Percentiles rank a stretch among this genome's conserved stretches.
phyloP scores from a whole-genome alignment of 1,284 basidiomycete species.

The Fomitopsis betulina region DNA sequence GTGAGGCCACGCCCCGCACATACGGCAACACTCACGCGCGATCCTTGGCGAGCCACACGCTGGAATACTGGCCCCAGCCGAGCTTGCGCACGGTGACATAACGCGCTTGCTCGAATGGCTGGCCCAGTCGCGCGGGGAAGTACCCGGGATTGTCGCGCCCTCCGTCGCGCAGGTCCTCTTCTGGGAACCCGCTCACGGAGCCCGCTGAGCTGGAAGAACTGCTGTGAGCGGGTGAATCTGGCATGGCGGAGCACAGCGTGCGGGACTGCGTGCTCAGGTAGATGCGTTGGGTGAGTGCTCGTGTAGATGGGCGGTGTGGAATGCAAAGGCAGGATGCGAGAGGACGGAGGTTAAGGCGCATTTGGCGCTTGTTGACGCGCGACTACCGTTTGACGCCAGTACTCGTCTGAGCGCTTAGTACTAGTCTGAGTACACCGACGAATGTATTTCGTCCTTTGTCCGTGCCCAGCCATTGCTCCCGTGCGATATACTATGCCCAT shows the following conservation, averaged over 20 bases:
- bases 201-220: not conserved
- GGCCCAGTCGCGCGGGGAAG: constrained; percentile 9
- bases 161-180: constrained; percentile 8
- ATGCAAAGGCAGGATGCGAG: no score
- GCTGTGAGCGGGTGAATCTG: not conserved
- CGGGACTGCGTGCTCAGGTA: no score
- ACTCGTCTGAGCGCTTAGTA: no score
- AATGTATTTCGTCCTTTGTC: no score
- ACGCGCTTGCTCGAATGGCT: constrained; percentile 3
- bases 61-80: constrained; percentile 40
- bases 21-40: constrained; percentile 10
- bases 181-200: constrained; percentile 8
- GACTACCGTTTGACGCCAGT: no score
- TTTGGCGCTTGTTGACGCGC: no score
- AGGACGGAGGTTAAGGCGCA: no score
- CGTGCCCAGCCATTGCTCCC: no score
- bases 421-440: no score
- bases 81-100: constrained; percentile 31
- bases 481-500: no score
- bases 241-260: not conserved
- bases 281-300: no score
- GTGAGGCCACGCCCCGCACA: constrained; percentile 32
- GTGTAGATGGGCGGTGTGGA: no score
- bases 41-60: constrained; percentile 22
- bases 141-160: constrained; percentile 9